These are phyloP conservation scores for Chondrostereum purpureum DNA, from an alignment of 1,284 basidiomycete species.

Conservation along the genomic window DNA sequence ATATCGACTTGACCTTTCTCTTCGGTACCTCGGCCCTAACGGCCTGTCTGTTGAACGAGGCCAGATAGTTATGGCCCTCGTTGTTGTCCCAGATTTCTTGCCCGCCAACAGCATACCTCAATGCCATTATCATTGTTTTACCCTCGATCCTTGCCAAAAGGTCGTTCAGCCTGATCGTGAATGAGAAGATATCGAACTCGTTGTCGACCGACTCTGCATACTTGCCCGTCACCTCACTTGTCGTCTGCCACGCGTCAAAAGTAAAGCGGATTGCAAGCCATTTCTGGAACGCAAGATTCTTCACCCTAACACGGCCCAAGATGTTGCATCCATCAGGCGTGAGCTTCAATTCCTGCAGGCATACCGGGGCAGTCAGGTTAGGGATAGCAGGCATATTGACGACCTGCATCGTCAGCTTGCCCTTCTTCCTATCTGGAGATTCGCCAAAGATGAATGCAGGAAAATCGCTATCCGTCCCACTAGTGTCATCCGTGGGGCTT, in stretches of 20 bases:
- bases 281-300: constrained; percentile 86
- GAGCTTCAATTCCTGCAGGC: constrained; percentile 50
- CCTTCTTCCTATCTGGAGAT: constrained; percentile 30
- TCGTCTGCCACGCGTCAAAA: constrained; percentile 92
- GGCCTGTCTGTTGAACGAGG: constrained; percentile 42
- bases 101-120: constrained; percentile 72
- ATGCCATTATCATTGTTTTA: constrained; percentile 79
- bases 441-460: constrained; percentile 55
- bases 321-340: constrained; percentile 54
- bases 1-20: constrained; percentile 17
- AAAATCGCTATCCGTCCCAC: constrained; percentile 65
- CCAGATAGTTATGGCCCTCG: constrained; percentile 70
- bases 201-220: constrained; percentile 61
- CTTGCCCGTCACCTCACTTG: constrained; percentile 83
- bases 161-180: constrained; percentile 62
- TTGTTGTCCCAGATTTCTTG: constrained; percentile 93
- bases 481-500: constrained; percentile 80
- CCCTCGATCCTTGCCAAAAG: constrained; percentile 69
- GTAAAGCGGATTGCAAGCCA: constrained; percentile 89
- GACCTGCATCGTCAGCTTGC: constrained; percentile 44
- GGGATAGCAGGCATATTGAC: constrained; percentile 43
- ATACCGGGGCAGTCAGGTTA: constrained; percentile 35
- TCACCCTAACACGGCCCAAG: constrained; percentile 71
- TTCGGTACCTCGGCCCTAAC: constrained; percentile 18
- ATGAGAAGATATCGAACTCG: constrained; percentile 66